Evolutionary conservation across 805 yeast species (phyloP), one percentile per base, ranked within the genome.

Genomic region (Isabelozyma pseudorhagii): DNA sequence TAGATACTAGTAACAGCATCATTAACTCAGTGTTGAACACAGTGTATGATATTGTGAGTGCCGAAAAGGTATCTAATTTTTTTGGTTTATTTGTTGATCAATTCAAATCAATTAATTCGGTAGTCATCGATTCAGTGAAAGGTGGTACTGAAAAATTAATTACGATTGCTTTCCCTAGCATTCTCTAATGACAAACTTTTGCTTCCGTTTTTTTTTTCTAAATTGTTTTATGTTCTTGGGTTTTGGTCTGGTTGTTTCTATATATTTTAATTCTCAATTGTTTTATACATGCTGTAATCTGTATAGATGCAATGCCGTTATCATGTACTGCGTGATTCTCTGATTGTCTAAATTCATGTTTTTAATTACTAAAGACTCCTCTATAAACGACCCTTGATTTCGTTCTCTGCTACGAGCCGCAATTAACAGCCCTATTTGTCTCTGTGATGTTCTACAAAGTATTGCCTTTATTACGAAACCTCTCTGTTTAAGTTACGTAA

Each of bases 71-170:
- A 18, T 14, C 28, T 7, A 25, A 36, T 14, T 42, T 14, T 13
- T 42, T 41, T 36, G 38, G 11, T 5, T 21, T 46, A n/a, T 46
- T 46, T 18, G 17, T 48, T 21, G 46, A 46, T 8, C 38, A 31
- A 11, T 34, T 49, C 17, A 45, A 38, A 5, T 28, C 47, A 13
- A 28, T 49, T 15, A 51, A 49, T 21, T 14, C 46, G 15, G 18
- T 53, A 36, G 50, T 59, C 39, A 49, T 61, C 42, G 57, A 54
- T 39, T 55, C 55, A 46, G 59, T 61, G 40, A 49, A 46, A 38
- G 64, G 64, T 18, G 72, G 72, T 8, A 53, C 60, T 38, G 62
- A 61, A 28, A 67, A 66, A 48, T 50, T 56, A 31, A 39, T 55
- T 43, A 38, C 40, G 8, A n/a, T 17, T 8, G 17, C 21, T 10